Evolutionary conservation across 768 basidiomycete species (phyloP).

Genomic region (Suillus americanus): DNA sequence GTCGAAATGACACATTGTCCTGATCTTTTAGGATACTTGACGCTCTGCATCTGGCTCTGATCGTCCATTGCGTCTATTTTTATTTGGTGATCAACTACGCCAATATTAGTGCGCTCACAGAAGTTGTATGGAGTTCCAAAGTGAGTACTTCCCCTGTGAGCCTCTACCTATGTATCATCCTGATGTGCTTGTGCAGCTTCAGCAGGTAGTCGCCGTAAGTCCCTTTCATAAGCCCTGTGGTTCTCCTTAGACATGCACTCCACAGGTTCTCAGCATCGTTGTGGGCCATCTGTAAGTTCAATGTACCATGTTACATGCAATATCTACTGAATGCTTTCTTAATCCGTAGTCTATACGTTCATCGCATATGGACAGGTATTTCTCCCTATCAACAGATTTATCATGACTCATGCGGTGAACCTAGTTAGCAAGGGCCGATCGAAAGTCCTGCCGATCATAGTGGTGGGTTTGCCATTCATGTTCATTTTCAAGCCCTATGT

Average conservation of each 20-base stretch:
- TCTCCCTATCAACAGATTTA: neutral
- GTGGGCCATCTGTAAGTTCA: neutral
- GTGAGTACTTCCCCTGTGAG: neutral
- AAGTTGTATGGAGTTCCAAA: conserved; percentile 28
- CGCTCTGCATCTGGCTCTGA: conserved; percentile 34
- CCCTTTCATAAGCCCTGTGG: neutral
- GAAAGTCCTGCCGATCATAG: neutral
- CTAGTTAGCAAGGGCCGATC: neutral
- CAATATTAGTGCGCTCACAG: conserved; percentile 27
- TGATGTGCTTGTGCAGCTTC: neutral
- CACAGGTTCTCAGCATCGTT: neutral
- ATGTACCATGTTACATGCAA: neutral
- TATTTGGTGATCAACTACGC: conserved; percentile 36
- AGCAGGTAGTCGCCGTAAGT: neutral
- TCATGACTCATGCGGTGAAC: neutral
- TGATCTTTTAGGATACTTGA: conserved; percentile 31
- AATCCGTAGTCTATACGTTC: neutral
- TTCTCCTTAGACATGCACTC: neutral
- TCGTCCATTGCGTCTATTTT: conserved; percentile 36
- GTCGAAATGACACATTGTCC: neutral
- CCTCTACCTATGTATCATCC: neutral
- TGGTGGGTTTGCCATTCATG: neutral
- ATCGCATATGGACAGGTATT: conserved; percentile 6
- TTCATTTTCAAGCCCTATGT: neutral
- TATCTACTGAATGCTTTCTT: neutral